Conservation (phyloP, 768 basidiomycete genomes). For the Saitozyma podzolica region DNA sequence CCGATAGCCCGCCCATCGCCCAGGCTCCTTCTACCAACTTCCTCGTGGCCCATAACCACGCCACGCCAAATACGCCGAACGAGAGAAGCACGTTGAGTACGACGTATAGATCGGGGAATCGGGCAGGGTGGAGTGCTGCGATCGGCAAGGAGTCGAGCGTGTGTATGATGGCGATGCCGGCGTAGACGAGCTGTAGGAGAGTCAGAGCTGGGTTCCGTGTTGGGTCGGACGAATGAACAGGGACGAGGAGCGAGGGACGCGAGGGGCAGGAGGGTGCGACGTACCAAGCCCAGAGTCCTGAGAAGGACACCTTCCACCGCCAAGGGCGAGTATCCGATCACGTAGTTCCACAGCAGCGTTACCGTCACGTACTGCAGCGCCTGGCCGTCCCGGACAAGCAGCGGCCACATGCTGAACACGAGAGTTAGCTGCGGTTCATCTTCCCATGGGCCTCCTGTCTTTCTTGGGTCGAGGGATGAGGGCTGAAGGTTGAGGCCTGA, state of each 20-base stretch:
- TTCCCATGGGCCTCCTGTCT: no score
- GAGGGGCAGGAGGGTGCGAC: not conserved
- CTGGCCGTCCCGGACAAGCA: conserved; percentile 75
- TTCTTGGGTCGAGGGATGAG: no score
- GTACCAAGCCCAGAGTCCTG: conserved; percentile 1
- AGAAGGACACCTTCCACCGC: not conserved
- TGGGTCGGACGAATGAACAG: no score
- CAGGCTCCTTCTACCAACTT: conserved; percentile 76
- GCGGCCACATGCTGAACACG: conserved; percentile 78
- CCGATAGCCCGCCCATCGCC: conserved; percentile 55
- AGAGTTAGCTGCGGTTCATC: not conserved
- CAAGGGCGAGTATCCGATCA: conserved; percentile 62
- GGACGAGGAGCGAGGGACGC: no score
- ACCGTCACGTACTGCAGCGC: conserved; percentile 70
- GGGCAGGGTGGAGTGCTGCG: conserved; percentile 61
- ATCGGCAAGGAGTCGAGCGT: conserved; percentile 58
- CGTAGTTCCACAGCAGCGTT: conserved; percentile 74
- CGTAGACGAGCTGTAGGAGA: conserved; percentile 59
- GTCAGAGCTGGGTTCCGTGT: conserved; percentile 2
- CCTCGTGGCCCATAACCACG: conserved; percentile 89
- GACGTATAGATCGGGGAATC: conserved; percentile 77
- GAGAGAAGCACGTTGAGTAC: conserved; percentile 81
- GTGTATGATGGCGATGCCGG: conserved; percentile 62
- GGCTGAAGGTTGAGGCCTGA: not conserved
- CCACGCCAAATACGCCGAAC: conserved; percentile 73